Base-by-base conservation (phyloP, 345 rosid genomes). In the Clarkia xantiana region DNA sequence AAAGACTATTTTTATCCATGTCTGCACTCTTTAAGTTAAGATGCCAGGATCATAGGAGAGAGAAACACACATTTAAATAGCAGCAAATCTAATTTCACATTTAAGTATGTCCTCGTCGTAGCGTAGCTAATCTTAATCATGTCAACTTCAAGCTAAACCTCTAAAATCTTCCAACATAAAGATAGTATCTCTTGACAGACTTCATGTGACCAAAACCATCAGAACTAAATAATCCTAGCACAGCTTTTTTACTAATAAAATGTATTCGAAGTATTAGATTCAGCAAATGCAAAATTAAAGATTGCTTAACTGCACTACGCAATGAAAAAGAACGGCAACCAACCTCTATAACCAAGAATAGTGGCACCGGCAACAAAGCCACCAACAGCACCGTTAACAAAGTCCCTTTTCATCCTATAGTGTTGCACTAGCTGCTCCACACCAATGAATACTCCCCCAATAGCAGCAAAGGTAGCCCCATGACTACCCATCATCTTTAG, bases 381-480 rank as follows among this genome's bases (percentile, higher is more conserved):
- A 40, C 98, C 94, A 45, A 86, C 79, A 63, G 94, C 93, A 55
- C 98, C 98, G 71, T 86, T 81, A 40, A 75, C 59, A 48, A 91
- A 81, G 56, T 86, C 96, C 69, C 96, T 84, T 71, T 91, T 91
- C 68, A 55, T 57, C 76, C 94, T 71, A 45, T 67, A 71, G 47
- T 72, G 58, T 79, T 84, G 77, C 59, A 81, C 51, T 63, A 91
- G 64, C 79, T 91, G 96, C 71, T 90, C 96, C 62, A 90, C 89
- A 42, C 98, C 98, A n/a, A 90, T 81, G 73, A 81, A 86, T 63
- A 91, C 81, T 22, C 98, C 98, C 25, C 98, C 98, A 3, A 91
- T 75, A 1, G 98, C 98, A 53, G 98, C 98, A 68, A 91, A 91
- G 4, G 96, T 91, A 48, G 72, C 3, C 7, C 98, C 96, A 2